Percentiles rank a stretch among this genome's conserved stretches.
These are phyloP conservation scores for Arctium lappa DNA, from an alignment of 129 eudicot species.

Conservation along the genomic window DNA sequence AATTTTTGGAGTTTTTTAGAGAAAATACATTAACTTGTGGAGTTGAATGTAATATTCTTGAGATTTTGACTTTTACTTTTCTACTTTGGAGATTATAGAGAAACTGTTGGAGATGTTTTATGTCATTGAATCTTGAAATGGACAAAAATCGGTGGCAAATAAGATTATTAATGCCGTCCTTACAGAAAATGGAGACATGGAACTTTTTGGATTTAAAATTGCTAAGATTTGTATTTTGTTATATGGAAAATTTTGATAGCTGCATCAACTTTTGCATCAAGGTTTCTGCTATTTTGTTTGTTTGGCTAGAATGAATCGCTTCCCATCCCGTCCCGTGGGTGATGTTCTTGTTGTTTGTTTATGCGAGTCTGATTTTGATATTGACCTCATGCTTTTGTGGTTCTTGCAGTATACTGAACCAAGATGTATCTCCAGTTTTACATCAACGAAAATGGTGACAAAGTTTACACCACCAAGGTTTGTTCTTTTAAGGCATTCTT, in stretches of 20 bases:
- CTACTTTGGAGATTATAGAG: background rate
- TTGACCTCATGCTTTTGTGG: background rate
- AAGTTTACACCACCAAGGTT: slow-evolving; percentile 66
- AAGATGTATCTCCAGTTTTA: slow-evolving; percentile 71
- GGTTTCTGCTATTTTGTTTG: too few species aligned
- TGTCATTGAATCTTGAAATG: background rate
- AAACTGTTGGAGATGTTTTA: background rate
- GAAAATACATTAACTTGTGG: background rate
- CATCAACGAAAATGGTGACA: slow-evolving; percentile 68
- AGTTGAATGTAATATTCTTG: background rate
- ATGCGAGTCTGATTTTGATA: background rate
- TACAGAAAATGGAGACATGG: background rate
- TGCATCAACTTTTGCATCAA: background rate
- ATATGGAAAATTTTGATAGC: background rate
- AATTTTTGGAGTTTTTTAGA: too few species aligned
- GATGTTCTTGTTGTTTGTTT: background rate
- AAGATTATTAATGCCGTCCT: background rate
- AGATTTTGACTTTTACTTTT: background rate
- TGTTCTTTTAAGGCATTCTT: background rate
- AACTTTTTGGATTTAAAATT: background rate
- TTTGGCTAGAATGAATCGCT: background rate
- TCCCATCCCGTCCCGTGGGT: background rate
- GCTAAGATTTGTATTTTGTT: background rate
- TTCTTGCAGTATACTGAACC: slow-evolving; percentile 9
- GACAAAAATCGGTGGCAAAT: background rate